These are phyloP conservation scores for Heliosperma pusillum DNA, from an alignment of 148 eudicot species.

Conservation along the genomic window DNA sequence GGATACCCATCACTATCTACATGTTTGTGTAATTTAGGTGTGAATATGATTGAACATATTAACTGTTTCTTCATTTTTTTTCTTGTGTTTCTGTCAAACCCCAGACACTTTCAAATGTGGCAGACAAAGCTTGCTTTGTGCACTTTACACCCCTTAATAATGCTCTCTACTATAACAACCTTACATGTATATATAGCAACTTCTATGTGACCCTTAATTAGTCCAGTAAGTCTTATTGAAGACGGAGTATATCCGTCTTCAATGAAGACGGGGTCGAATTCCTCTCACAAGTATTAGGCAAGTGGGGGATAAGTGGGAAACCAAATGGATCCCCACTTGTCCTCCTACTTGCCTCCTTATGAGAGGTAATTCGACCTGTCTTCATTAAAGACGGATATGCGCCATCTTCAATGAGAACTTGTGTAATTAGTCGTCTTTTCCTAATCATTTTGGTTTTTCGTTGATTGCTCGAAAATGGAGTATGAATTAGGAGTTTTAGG, in stretches of 20 bases:
- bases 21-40: neutral
- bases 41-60: neutral
- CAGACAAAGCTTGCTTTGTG: neutral
- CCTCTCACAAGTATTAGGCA: too few species aligned
- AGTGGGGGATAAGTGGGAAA: too few species aligned
- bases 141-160: neutral
- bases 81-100: neutral
- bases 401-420: too few species aligned
- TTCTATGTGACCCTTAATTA: neutral
- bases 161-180: too few species aligned
- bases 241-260: too few species aligned
- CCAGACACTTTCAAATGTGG: conserved; percentile 8
- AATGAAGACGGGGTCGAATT: too few species aligned
- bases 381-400: too few species aligned
- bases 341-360: neutral
- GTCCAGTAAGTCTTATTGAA: too few species aligned
- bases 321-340: neutral
- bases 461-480: neutral
- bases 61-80: neutral
- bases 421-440: too few species aligned
- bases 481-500: neutral
- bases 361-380: too few species aligned
- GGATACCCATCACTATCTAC: neutral
- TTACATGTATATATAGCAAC: neutral
- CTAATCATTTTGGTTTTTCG: too few species aligned